A percentile compares a stretch with the other conserved stretches of the same genome.
Conservation (phyloP, 331 rosid species). For the Rhamnella rubrinervis region DNA sequence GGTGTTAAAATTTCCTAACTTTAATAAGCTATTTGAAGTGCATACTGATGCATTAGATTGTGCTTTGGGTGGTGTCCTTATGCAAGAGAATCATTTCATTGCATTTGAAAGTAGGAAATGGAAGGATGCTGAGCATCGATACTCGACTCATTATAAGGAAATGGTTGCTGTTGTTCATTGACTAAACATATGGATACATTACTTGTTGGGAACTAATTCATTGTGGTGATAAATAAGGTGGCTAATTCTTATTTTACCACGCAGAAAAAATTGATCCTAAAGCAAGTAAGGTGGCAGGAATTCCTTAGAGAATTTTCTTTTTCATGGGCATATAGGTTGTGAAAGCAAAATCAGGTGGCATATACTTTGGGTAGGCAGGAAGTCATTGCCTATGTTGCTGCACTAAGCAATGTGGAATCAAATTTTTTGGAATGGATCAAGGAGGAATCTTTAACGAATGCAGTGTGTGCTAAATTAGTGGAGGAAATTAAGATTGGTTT, state of each 20-base stretch:
- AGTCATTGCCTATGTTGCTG: background rate
- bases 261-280: background rate
- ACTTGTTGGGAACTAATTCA: background rate
- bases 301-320: background rate
- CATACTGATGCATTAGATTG: background rate
- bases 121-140: background rate
- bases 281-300: background rate
- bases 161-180: background rate
- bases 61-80: background rate
- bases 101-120: background rate
- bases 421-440: background rate
- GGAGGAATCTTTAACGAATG: background rate
- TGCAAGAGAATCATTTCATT: background rate
- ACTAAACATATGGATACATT: background rate
- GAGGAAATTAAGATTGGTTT: background rate
- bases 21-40: background rate
- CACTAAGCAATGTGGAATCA: background rate
- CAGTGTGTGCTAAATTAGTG: fast-evolving
- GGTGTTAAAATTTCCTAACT: background rate
- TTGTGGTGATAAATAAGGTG: background rate
- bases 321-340: background rate
- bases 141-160: background rate
- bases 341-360: background rate
- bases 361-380: background rate
- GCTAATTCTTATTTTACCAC: background rate